Evolutionary conservation across 805 yeast species (phyloP).

Genomic region (Wickerhamiella lipophila): DNA sequence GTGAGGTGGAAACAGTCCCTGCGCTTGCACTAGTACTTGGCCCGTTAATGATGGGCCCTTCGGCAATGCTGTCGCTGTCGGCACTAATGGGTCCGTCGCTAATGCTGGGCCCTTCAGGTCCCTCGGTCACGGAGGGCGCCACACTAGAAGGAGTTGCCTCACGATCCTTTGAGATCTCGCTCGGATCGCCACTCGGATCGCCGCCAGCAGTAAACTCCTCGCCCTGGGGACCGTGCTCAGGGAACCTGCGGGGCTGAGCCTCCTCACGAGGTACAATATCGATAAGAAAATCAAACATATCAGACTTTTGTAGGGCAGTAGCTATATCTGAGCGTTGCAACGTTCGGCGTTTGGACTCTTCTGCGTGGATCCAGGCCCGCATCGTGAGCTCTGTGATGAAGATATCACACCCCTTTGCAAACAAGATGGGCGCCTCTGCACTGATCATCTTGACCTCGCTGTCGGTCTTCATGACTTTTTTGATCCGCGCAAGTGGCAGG

Average conservation of each 20-base stretch:
- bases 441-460: conserved; percentile 95
- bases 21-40: too few species aligned
- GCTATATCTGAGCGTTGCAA: conserved; percentile 90
- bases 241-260: conserved; percentile 29
- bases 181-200: background rate
- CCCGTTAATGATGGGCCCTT: too few species aligned
- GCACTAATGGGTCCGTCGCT: too few species aligned
- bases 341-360: conserved; percentile 88
- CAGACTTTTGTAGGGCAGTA: conserved; percentile 84
- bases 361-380: conserved; percentile 99
- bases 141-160: too few species aligned
- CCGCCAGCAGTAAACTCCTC: background rate
- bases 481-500: conserved; percentile 87
- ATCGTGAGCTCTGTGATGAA: conserved; percentile 93
- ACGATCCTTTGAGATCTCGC: background rate
- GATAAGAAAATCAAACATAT: conserved; percentile 93
- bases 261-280: conserved; percentile 92
- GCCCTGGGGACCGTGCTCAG: background rate
- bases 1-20: background rate
- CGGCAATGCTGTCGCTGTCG: too few species aligned
- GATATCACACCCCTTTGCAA: conserved; percentile 96
- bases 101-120: too few species aligned
- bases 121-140: too few species aligned
- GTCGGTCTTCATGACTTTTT: conserved; percentile 95
- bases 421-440: conserved; percentile 94